Conservation (phyloP, 2,329 filamentous ascomycete genomes). For the Penicillium sp. region DNA sequence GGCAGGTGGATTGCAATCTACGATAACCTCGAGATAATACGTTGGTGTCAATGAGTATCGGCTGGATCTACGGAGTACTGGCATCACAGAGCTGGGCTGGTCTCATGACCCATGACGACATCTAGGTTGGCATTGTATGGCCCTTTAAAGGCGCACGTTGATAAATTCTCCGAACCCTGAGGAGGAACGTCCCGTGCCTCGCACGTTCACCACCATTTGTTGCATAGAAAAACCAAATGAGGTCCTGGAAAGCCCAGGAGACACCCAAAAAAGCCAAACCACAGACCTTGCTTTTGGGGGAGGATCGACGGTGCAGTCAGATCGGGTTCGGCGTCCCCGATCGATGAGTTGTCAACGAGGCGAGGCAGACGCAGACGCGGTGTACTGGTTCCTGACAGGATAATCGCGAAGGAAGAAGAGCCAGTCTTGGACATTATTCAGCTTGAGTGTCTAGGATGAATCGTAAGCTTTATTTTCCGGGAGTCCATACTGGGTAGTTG, state of each 20-base stretch:
- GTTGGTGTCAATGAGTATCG: background rate
- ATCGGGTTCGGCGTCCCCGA: slow-evolving; percentile 35
- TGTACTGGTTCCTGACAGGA: slow-evolving; percentile 16
- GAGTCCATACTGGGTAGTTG: background rate
- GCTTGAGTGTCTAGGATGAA: slow-evolving; percentile 19
- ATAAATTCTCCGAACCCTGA: slow-evolving; percentile 31
- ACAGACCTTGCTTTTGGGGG: slow-evolving; percentile 10
- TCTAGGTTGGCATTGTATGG: slow-evolving; percentile 14
- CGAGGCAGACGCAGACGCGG: slow-evolving; percentile 30
- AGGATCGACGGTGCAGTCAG: slow-evolving; percentile 29
- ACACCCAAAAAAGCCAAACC: slow-evolving; percentile 15
- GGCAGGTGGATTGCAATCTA: background rate
- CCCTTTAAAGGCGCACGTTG: slow-evolving; percentile 17
- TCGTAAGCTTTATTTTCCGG: slow-evolving; percentile 7
- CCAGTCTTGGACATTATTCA: slow-evolving; percentile 8
- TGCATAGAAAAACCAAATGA: background rate
- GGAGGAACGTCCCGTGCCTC: slow-evolving; percentile 7
- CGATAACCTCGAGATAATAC: background rate
- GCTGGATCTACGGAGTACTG: background rate
- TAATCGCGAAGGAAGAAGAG: background rate
- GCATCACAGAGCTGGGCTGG: background rate
- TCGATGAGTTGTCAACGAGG: slow-evolving; percentile 32
- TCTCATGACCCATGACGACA: background rate
- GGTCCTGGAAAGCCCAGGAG: background rate
- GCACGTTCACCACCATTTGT: background rate